These are phyloP conservation scores for Fusarium cyanostomum DNA, from an alignment of 2,329 filamentous ascomycete species.

Conservation along the genomic window DNA sequence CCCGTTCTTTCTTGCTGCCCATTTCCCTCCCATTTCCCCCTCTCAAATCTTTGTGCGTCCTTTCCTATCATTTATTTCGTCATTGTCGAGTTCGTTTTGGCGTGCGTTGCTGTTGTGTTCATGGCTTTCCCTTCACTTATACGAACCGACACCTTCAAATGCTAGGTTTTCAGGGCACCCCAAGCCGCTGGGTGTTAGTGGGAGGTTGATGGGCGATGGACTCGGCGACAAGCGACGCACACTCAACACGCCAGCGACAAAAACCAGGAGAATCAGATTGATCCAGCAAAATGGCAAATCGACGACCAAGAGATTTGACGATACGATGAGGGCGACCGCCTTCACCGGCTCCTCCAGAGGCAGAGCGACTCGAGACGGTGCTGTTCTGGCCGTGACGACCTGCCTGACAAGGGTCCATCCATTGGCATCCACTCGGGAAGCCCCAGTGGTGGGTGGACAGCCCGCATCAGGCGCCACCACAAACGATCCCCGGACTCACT, in stretches of 20 bases:
- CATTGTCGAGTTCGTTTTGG: constrained; percentile 19
- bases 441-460: constrained; percentile 44
- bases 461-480: constrained; percentile 45
- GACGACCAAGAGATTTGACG: constrained; percentile 14
- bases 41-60: constrained; percentile 32
- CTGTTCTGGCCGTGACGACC: constrained; percentile 43
- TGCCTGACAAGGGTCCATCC: constrained; percentile 42
- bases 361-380: constrained; percentile 40
- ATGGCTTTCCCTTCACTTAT: constrained; percentile 38
- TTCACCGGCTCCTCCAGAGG: constrained; percentile 33
- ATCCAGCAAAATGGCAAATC: constrained; percentile 2
- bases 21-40: constrained; percentile 42
- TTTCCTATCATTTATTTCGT: constrained; percentile 19
- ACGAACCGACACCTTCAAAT: constrained; percentile 36
- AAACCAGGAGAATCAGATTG: constrained; percentile 6
- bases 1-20: constrained; percentile 46
- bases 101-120: constrained; percentile 36
- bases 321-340: constrained; percentile 25
- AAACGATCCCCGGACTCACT: constrained; percentile 41
- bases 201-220: constrained; percentile 21
- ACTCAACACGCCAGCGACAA: constrained; percentile 9
- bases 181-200: constrained; percentile 30
- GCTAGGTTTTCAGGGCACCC: constrained; percentile 36
- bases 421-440: constrained; percentile 45
- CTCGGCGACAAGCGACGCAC: constrained; percentile 7